Base-by-base conservation (phyloP, 192 early-diverging fungal species). In the Backusella australiensis region DNA sequence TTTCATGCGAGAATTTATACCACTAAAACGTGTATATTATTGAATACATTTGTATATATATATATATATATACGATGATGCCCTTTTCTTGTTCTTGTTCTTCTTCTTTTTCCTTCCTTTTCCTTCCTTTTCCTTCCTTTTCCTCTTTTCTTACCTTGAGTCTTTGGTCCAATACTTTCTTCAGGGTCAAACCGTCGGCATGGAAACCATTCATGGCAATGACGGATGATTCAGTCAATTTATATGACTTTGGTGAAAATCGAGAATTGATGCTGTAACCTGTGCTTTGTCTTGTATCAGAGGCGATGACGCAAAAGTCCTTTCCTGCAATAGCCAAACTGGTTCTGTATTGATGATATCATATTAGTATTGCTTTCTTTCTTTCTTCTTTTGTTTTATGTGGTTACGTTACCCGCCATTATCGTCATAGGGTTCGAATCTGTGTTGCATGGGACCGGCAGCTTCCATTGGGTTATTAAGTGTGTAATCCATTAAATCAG, bases 241-340 rank as follows among this genome's bases (percentile, higher is more conserved):
- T 86, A 80, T 92, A 95, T 46, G 94, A 91, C 82, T 99, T 99
- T 67, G 96, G 96, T 21, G 90, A 86, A 83, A 95, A 95, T 65
- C 98, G 90, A n/a, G 93, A 88, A 87, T 98, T 96, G 87, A 99
- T 98, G 77, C 80, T 88, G 89, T 97, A 99, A 38, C 95, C 96
- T 81, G 94, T 91, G 80, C 94, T 95, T 83, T 97, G 95, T 59
- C 97, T 93, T 6, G 98, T 97, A 84, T 99, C 97, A 7, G 93
- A 91, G n/a, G 96, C 98, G 9, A 99, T 86, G 6, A 99, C 81
- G 78, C 93, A 94, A 78, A 93, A 99, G 53, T 99, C 97, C 34
- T 93, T 85, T 26, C 98, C 98, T n/a, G 96, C 94, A 84, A 99
- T 94, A 38, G 95, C 95, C 59, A 98, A 79, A 72, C 92, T 87